Evolutionary conservation across 805 yeast genomes (phyloP).

Genomic region (Cyberlindnera mrakii): DNA sequence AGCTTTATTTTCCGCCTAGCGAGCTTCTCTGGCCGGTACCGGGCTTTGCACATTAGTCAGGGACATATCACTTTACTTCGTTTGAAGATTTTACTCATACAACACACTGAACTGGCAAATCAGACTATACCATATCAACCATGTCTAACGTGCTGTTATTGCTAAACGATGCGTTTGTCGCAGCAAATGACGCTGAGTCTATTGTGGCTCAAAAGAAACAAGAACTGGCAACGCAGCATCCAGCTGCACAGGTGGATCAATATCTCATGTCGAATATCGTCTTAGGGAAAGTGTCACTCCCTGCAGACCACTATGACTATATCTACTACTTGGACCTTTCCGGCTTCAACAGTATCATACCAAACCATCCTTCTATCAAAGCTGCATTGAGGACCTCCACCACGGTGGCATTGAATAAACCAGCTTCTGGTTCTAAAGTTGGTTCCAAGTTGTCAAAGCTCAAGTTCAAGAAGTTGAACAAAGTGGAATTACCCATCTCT

Average conservation of each 20-base stretch:
- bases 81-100: not conserved
- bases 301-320: slow-evolving; percentile 18
- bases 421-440: slow-evolving; percentile 7
- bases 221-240: slow-evolving; percentile 9
- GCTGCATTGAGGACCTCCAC: slow-evolving; percentile 10
- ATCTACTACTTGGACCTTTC: slow-evolving; percentile 20
- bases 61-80: not conserved
- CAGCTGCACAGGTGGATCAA: slow-evolving; percentile 17
- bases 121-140: not conserved
- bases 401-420: slow-evolving; percentile 6
- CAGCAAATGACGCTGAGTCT: slow-evolving; percentile 18
- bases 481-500: not conserved
- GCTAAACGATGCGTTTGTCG: slow-evolving; percentile 21
- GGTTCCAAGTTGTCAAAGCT: slow-evolving; percentile 23
- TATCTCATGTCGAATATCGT: slow-evolving; percentile 23
- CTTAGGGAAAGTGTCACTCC: slow-evolving; percentile 15
- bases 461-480: slow-evolving; percentile 21
- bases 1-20: too few relatives aligned
- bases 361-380: slow-evolving; percentile 21
- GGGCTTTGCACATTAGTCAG: too few relatives aligned
- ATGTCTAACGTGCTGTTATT: slow-evolving; percentile 21
- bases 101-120: not conserved
- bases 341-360: slow-evolving; percentile 19
- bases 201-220: slow-evolving; percentile 14
- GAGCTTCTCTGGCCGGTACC: too few relatives aligned